A percentile compares a stretch with the other conserved stretches of the same genome.
Evolutionary conservation across 83 land plant species (phyloP).

Genomic region (Picea engelmannii): DNA sequence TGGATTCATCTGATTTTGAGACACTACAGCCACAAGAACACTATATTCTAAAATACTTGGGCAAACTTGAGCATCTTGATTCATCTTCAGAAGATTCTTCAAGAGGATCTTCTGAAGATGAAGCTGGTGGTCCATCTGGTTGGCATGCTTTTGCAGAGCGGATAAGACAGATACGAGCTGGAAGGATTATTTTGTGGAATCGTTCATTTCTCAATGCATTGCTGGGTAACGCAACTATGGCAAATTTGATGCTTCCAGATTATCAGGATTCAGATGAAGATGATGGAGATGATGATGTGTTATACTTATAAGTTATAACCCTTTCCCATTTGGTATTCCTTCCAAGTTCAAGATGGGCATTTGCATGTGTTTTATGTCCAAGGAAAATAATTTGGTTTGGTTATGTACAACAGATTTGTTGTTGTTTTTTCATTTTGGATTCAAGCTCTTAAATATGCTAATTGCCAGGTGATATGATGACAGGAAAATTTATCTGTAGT

Average conservation of each 20-base stretch:
- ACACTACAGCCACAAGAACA: slow-evolving; percentile 19
- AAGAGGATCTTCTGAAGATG: slow-evolving; percentile 14
- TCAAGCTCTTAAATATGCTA: slow-evolving; percentile 6
- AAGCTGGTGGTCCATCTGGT: slow-evolving; percentile 17
- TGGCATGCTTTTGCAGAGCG: slow-evolving; percentile 35
- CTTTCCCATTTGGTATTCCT: background rate
- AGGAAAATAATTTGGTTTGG: background rate
- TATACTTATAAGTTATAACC: background rate
- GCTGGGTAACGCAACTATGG: slow-evolving; percentile 24
- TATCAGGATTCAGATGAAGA: slow-evolving; percentile 33
- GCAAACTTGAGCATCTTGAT: background rate
- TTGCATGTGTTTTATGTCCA: background rate
- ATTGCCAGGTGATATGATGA: background rate
- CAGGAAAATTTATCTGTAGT: background rate
- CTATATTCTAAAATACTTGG: slow-evolving; percentile 30
- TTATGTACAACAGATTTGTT: slow-evolving; percentile 3
- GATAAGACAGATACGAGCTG: slow-evolving; percentile 22
- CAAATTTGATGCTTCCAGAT: slow-evolving; percentile 1
- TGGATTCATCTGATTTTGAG: slow-evolving; percentile 32
- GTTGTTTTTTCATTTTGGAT: background rate
- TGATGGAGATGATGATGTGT: slow-evolving; percentile 26
- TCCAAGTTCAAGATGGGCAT: background rate
- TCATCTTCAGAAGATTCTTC: slow-evolving; percentile 6
- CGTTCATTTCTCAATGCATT: slow-evolving; percentile 28
- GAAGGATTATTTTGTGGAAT: slow-evolving; percentile 21